phyloP scores from a whole-genome alignment of 257 asterid species.

The Solanum chilense region DNA sequence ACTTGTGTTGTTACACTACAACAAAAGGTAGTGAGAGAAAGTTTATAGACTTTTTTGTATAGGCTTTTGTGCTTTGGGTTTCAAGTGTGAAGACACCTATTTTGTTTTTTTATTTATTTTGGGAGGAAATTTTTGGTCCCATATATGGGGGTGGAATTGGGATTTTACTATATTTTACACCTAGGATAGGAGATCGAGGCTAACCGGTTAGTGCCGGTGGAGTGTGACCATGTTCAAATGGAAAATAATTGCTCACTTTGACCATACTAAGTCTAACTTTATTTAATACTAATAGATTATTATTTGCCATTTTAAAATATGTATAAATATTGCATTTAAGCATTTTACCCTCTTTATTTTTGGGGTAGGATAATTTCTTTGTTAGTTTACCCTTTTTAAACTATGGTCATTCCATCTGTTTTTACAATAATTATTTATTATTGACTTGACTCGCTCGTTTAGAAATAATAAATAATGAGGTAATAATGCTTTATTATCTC shows the following conservation, averaged over 20 bases:
- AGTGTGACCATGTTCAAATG: background rate
- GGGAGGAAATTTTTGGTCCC: background rate
- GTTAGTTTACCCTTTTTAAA: no score
- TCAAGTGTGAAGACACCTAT: conserved; percentile 14
- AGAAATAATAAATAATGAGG: no score
- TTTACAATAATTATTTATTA: no score
- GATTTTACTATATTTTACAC: background rate
- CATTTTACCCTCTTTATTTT: background rate
- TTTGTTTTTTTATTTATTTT: background rate
- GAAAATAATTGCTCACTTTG: background rate
- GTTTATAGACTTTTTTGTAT: background rate
- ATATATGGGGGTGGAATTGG: background rate
- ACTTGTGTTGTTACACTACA: background rate
- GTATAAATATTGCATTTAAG: background rate
- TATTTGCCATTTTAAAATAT: background rate
- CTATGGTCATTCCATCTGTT: no score
- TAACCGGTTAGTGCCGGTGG: conserved; percentile 64
- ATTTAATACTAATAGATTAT: no score
- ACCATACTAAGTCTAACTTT: background rate
- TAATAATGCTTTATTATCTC: no score
- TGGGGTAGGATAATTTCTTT: background rate
- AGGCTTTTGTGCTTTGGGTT: background rate
- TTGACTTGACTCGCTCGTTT: no score
- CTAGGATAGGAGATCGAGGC: conserved; percentile 3
- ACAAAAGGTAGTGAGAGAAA: background rate